Evolutionary conservation across 148 eudicot genomes (phyloP), one percentile per base, ranked within the genome.

Genomic region (Camellia granthamiana): DNA sequence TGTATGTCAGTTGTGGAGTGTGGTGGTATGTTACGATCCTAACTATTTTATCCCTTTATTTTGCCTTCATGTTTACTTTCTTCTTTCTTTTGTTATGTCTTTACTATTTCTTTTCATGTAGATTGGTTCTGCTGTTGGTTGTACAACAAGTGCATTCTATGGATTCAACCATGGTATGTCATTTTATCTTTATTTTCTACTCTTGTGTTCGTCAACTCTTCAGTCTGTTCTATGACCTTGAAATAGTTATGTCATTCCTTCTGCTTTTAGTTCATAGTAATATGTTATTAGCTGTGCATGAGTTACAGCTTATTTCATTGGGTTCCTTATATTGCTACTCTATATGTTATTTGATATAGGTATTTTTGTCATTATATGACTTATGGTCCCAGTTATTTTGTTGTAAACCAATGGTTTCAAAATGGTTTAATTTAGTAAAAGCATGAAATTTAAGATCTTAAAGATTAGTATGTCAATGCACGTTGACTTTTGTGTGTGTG

Each of bases 121-220:
- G 97, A 95, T 95, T 88, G 99, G 99, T 65, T 89, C 97, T 78
- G 97, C 97, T 44, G 97, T 95, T 83, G 98, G 98, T 65, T 97
- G 98, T 65, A 90, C 92, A 56, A 74, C 98, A 15, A 94, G 97
- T 72, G 97, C 97, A 60, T 93, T 95, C 84, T 93, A 95, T 79
- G 99, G 92, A 64, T 95, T 90, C 87, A 93, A 95, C 82, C 87
- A 78, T 56, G 97, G 98, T 95, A 88, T 75, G 82, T 9, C 42
- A 58, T 52, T 1, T 43, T 81, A 46, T 60, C 61, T 18, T 62
- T 41, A n/a, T 12, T 70, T 16, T 19, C 14, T 78, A 11, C 30
- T 7, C 72, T 52, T 52, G 44, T 56, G 30, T 74, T 74, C 72
- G 30, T 30, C 44, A 7, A 9, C 5, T 73, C 42, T 41, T 72